Conservation (phyloP, 2,329 filamentous ascomycete species). For the Exophiala oligosperma region DNA sequence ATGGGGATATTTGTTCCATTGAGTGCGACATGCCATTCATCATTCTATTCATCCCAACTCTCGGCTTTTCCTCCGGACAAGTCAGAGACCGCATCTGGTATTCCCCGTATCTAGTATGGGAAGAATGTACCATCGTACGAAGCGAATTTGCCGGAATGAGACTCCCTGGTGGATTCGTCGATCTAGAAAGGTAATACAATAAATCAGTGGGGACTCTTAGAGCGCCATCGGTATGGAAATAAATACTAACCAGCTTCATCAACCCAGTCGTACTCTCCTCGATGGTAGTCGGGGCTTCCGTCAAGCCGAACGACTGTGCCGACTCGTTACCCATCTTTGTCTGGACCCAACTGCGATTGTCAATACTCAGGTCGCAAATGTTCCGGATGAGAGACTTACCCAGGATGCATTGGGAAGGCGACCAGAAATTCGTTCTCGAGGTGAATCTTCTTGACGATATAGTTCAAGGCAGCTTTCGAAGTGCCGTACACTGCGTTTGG, state of each 20-base stretch:
- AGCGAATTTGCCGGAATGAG: conserved; percentile 18
- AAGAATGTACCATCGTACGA: conserved; percentile 12
- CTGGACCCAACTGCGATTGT: conserved; percentile 17
- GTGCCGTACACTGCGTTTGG: conserved; percentile 40
- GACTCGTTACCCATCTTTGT: conserved; percentile 30
- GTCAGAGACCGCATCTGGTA: background rate
- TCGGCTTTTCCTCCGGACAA: background rate
- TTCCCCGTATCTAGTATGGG: conserved; percentile 4
- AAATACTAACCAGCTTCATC: conserved; percentile 22
- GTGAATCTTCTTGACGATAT: conserved; percentile 38
- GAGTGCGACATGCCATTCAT: too few species aligned
- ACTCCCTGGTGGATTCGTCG: conserved; percentile 21
- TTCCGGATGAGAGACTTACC: background rate
- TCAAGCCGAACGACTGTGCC: conserved; percentile 21
- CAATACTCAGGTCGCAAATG: too few species aligned
- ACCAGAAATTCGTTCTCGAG: conserved; percentile 33
- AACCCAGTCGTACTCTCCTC: conserved; percentile 27
- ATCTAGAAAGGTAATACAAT: conserved; percentile 11
- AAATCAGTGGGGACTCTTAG: background rate
- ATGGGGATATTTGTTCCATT: conserved; percentile 36
- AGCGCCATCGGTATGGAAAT: background rate
- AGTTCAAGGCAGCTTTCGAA: conserved; percentile 45
- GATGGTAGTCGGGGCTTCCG: conserved; percentile 25
- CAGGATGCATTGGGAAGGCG: conserved; percentile 16
- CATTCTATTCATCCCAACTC: too few species aligned